A percentile compares a stretch with the other conserved stretches of the same genome.
Conservation (phyloP, 2,329 filamentous ascomycete genomes). For the Ophiostoma quercus region DNA sequence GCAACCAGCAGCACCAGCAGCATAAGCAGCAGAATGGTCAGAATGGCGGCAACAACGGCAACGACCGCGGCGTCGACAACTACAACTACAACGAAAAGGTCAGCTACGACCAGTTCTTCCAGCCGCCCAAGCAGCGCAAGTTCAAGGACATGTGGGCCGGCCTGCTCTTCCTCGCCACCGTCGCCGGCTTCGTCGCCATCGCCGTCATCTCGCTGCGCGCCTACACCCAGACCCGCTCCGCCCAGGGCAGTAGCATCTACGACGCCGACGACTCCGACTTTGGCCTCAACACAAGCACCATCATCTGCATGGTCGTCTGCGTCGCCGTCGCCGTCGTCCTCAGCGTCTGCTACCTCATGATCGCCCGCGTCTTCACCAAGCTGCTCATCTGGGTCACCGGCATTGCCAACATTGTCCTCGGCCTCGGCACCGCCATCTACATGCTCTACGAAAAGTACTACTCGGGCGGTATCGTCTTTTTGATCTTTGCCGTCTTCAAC, state of each 20-base stretch:
- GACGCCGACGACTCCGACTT: constrained; percentile 56
- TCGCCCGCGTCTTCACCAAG: constrained; percentile 74
- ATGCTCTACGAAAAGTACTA: constrained; percentile 74
- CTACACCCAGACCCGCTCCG: constrained; percentile 47
- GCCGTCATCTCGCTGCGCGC: constrained; percentile 26
- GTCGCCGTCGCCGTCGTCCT: constrained; percentile 68
- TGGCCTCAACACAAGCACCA: constrained; percentile 71
- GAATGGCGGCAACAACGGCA: background rate
- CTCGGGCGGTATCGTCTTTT: constrained; percentile 79
- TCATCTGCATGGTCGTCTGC: constrained; percentile 78
- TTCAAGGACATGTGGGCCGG: constrained; percentile 90
- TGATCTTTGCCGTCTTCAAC: constrained; percentile 74
- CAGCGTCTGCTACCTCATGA: constrained; percentile 70
- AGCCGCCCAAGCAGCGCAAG: constrained; percentile 68
- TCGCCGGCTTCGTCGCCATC: constrained; percentile 27
- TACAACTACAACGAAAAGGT: constrained; percentile 6
- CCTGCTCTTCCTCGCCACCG: constrained; percentile 46
- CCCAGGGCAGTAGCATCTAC: constrained; percentile 70
- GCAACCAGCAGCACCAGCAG: constrained; percentile 6
- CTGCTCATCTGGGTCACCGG: constrained; percentile 90
- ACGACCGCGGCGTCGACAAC: background rate
- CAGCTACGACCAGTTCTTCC: constrained; percentile 74
- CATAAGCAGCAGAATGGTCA: background rate
- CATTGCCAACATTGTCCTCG: constrained; percentile 78
- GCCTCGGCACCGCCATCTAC: constrained; percentile 79